A percentile compares a stretch with the other conserved stretches of the same genome.
Evolutionary conservation across 495 filamentous ascomycete genomes (phyloP).

Genomic region (Letharia lupina): DNA sequence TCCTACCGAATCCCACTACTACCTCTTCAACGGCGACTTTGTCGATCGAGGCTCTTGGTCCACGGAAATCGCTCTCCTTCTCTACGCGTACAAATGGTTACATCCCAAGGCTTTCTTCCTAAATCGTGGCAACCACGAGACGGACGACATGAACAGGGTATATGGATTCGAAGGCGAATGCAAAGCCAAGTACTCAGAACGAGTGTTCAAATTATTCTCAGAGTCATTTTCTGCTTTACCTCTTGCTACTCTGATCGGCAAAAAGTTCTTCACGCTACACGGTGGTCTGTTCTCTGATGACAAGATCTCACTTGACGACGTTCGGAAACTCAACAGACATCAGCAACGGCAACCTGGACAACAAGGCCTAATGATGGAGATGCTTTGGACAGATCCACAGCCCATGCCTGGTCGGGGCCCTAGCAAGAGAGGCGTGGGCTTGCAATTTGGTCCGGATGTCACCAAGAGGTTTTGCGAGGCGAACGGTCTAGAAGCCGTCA

Average conservation of each 20-base stretch:
- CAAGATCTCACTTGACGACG: slow-evolving; percentile 83
- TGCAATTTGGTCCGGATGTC: slow-evolving; percentile 95
- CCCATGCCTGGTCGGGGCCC: slow-evolving; percentile 75
- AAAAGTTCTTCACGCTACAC: slow-evolving; percentile 88
- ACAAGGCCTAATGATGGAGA: slow-evolving; percentile 97
- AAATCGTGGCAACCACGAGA: slow-evolving; percentile 98
- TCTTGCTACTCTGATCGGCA: slow-evolving; percentile 82
- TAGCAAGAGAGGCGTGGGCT: slow-evolving; percentile 91
- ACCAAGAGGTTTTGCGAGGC: slow-evolving; percentile 95
- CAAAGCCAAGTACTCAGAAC: slow-evolving; percentile 94
- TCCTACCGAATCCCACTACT: slow-evolving; percentile 75
- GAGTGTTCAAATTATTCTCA: slow-evolving; percentile 93
- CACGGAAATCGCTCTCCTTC: slow-evolving; percentile 83
- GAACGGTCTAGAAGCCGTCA: slow-evolving; percentile 90
- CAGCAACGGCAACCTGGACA: slow-evolving; percentile 94
- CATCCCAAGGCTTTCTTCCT: slow-evolving; percentile 82
- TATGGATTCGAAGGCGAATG: slow-evolving; percentile 99
- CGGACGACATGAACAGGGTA: slow-evolving; percentile 98
- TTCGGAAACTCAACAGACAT: slow-evolving; percentile 85
- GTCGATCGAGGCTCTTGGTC: slow-evolving; percentile 98
- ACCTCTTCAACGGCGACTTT: slow-evolving; percentile 99
- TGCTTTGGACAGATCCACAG: slow-evolving; percentile 99
- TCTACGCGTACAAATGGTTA: slow-evolving; percentile 97
- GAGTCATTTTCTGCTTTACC: slow-evolving; percentile 95
- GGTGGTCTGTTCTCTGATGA: slow-evolving; percentile 98